Percentiles rank a stretch among this genome's conserved stretches.
Evolutionary conservation across 768 basidiomycete species (phyloP).

Genomic region (Leccinum disarticulatum): DNA sequence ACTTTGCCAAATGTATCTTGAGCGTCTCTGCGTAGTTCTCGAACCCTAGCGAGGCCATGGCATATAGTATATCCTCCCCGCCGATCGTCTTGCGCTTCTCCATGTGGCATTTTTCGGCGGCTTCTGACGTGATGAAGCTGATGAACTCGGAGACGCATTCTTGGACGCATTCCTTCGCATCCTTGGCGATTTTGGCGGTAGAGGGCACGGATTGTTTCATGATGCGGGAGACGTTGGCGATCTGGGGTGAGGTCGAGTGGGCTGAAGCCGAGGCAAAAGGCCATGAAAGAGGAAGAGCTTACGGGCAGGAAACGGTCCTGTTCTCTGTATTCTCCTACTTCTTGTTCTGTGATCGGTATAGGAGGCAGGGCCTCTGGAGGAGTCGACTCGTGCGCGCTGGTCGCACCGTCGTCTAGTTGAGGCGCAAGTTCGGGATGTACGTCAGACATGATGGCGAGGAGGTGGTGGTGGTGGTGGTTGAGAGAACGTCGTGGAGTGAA

Average conservation of each 20-base stretch:
- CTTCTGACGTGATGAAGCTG: constrained; percentile 95
- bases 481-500: neutral
- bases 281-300: neutral
- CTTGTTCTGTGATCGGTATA: constrained; percentile 83
- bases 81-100: constrained; percentile 99
- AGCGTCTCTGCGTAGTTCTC: constrained; percentile 93
- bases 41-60: constrained; percentile 91
- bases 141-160: constrained; percentile 99
- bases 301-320: constrained; percentile 96
- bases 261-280: neutral
- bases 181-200: constrained; percentile 95
- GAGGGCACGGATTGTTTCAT: constrained; percentile 92
- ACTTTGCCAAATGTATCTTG: constrained; percentile 89
- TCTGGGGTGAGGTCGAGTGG: constrained; percentile 40
- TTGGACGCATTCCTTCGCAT: constrained; percentile 98
- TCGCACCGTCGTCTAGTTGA: constrained; percentile 39
- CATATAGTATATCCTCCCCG: constrained; percentile 94
- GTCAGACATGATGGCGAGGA: constrained; percentile 27
- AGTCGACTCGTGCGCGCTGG: constrained; percentile 26
- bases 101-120: constrained; percentile 89
- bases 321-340: constrained; percentile 92
- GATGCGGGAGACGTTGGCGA: constrained; percentile 96
- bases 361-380: constrained; percentile 51
- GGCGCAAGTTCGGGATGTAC: constrained; percentile 41
- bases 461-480: neutral